Evolutionary conservation across 768 basidiomycete species (phyloP), one percentile per base, ranked within the genome.

Genomic region (Pleurotus tuoliensis): DNA sequence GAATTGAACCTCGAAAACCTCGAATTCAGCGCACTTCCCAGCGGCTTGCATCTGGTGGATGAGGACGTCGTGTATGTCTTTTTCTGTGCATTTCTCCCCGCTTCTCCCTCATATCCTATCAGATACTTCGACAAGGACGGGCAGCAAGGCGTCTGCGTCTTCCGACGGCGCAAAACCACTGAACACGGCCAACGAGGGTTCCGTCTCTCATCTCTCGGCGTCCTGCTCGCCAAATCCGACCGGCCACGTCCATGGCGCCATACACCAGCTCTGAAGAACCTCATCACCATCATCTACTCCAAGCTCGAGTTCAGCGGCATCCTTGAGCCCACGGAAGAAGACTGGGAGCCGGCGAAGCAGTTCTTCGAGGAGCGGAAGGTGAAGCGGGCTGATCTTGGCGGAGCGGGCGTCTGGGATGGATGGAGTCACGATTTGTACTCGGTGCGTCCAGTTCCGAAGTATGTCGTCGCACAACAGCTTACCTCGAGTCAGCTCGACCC

Each of bases 21-120:
- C 52, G 92, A 93, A 68, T 94, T 92, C 68, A 91, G 82, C 62
- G 83, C 83, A 5, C 76, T 94, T 9, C 92, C 92, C 0, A 92
- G 90, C 60, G 91, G 91, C 1, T 73, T 94, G 4, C 92, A 94
- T 68, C 73, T 86, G 0, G 82, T 93, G 20, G 90, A 92, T 62
- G 78, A 80, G 37, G 91, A 93, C 64, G 84, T 90, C 22, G 80
- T 94, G 89, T 92, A 67, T 64, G 87, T 73, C 22, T 39, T 18
- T 44, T 55, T 12, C 47, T 37, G 46, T 46, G 41, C 16, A 40
- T 12, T n/a, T 46, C 30, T 34, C 2, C 8, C 41, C 51, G 13
- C 9, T 30, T n/a, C 47, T 34, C 41, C 43, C 53, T 51, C 9
- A 38, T 49, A 38, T 16, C 24, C 40, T 51, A 27, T 30, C 27